Evolutionary conservation across 441 rosid genomes (phyloP), one percentile per base, ranked within the genome.

Genomic region (Syzygium syzygioides): DNA sequence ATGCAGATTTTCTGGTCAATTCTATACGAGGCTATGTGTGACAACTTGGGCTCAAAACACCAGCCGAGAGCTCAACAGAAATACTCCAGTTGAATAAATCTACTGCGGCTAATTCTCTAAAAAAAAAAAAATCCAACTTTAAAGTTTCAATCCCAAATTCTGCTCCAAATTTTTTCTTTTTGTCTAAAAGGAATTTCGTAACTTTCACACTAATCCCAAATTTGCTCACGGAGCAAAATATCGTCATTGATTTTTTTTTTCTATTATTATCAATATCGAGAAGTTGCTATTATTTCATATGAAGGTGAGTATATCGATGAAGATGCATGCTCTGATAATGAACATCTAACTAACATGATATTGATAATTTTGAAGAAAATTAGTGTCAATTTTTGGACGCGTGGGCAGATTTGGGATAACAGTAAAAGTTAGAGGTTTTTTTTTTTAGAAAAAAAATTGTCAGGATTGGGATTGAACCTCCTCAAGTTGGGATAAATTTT

Each of bases 201-300:
- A 62, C 5, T 64, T 30, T 64, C 2, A 30, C 1, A 15, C 1
- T 30, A 8, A 18, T 64, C 37, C 5, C 12, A 15, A 64, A 30
- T 64, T 8, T 64, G 1, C 1, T 19, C 23, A 64, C 12, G 34
- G 9, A 4, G 41, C 19, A 64, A 64, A 62, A 15, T 15, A 4
- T 30, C 41, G 2, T 64, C 4, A 15, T 62, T 62, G 11, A 1
- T n/a, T 14, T n/a, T 14, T 25, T 18, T 60, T 14, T 15, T 7
- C 7, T 9, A 17, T 14, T 19, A 30, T 64, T 32, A 32, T 32
- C 23, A 18, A 4, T 4, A 18, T 32, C 0, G 18, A 4, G 45
- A 18, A 18, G 79, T 9, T 18, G 20, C 3, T 17, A 1, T 64
- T 0, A 5, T 17, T 66, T 13, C 45, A 9, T 32, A 32, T 0